Base-by-base conservation (phyloP, 257 asterid species). In the Solanum appendiculatum region DNA sequence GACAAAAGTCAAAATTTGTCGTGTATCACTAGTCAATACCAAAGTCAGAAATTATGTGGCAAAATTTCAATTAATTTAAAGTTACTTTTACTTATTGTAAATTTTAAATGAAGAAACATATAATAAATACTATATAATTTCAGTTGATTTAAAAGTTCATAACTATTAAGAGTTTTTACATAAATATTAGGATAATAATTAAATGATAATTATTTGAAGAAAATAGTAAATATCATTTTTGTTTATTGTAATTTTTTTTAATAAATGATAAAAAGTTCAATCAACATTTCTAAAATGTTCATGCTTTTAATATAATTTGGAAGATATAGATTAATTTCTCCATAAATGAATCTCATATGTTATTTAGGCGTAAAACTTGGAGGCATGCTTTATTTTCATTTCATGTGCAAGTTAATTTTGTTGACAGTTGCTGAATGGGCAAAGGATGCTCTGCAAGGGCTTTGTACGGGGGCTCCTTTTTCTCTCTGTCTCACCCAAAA, bases 391-490 rank as follows among this genome's bases (percentile, higher is more conserved):
- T 42, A 27, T 42, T 44, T 78, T 15, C 66, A 80, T 80, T 29
- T 80, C 66, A 80, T 27, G 64, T 44, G 64, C 13, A 18, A 44
- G 84, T 44, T 80, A 58, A 46, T 80, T 54, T 51, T 40, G 46
- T 88, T 63, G 83, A 78, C 96, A 97, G 99, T 94, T 95, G 96
- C 97, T 14, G 98, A 93, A 86, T 95, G 99, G 99, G 99, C 98
- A 9, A 94, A 93, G 91, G 99, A 97, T 88, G 98, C 99, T 86
- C 84, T 94, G 89, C 96, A 92, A 93, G 99, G 98, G 90, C 92
- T 97, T 40, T 90, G 87, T 88, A 94, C 94, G 93, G 99, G 98
- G 86, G 98, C 98, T 75, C 98, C 98, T 39, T 97, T 95, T 91
- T 97, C 99, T 87, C 98, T 97, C 81, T 90, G 88, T 91, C 98